Percentiles rank a stretch among this genome's conserved stretches.
Conservation (phyloP, 2,329 filamentous ascomycete species). For the Paecilomyces fulvus region DNA sequence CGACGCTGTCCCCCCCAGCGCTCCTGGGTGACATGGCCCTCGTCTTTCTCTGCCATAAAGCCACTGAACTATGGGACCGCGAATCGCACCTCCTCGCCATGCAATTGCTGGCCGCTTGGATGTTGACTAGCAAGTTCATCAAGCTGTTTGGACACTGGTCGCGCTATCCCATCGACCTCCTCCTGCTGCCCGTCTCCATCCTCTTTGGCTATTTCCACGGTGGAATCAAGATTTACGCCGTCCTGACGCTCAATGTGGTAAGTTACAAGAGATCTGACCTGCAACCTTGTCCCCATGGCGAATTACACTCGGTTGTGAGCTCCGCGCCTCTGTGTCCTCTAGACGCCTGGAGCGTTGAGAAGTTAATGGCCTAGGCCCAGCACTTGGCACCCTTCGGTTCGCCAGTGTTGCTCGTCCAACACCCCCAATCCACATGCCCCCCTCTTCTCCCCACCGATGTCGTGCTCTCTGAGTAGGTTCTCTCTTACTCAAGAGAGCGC, state of each 20-base stretch:
- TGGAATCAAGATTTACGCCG: slow-evolving; percentile 81
- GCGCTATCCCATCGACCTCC: slow-evolving; percentile 71
- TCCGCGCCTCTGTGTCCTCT: neutral
- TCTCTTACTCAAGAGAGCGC: neutral
- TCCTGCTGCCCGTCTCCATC: slow-evolving; percentile 76
- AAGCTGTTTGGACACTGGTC: slow-evolving; percentile 83
- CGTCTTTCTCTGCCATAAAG: slow-evolving; percentile 60
- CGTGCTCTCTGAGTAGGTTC: neutral
- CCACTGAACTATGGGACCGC: slow-evolving; percentile 53
- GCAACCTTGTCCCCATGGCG: neutral
- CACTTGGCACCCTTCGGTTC: neutral
- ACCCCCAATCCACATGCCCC: neutral
- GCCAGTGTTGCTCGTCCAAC: neutral
- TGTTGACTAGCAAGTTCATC: slow-evolving; percentile 83
- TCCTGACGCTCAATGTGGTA: slow-evolving; percentile 76
- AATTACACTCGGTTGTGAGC: slow-evolving; percentile 1
- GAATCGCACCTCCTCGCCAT: slow-evolving; percentile 48
- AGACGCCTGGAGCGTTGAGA: neutral
- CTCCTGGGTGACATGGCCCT: slow-evolving; percentile 69
- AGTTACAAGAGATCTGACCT: slow-evolving; percentile 27
- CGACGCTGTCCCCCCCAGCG: slow-evolving; percentile 83
- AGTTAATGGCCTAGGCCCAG: slow-evolving; percentile 1
- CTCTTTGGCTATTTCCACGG: slow-evolving; percentile 90
- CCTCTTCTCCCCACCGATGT: neutral
- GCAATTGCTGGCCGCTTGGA: slow-evolving; percentile 60